These are phyloP conservation scores for Lodderomyces oxycetoniae DNA, from an alignment of 1,139 yeast genomes.

Conservation along the genomic window DNA sequence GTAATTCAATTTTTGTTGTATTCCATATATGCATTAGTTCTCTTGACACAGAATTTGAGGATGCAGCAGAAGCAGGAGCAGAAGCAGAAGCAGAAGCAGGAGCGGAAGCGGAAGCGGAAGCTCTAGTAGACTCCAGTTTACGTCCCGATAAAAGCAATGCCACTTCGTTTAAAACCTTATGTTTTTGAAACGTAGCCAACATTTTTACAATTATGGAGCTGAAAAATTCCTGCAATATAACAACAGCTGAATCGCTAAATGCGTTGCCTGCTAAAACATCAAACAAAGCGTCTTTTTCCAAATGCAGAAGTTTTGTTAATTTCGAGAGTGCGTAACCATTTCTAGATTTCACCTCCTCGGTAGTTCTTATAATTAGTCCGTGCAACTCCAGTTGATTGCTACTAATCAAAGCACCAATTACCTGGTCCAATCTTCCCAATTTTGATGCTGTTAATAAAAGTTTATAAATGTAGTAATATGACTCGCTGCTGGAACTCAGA, in stretches of 20 bases:
- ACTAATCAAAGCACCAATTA: slow-evolving; percentile 51
- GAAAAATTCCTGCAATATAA: slow-evolving; percentile 64
- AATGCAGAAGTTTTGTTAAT: slow-evolving; percentile 27
- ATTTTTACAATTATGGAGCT: slow-evolving; percentile 62
- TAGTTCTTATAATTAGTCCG: slow-evolving; percentile 53
- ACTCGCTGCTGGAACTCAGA: slow-evolving; percentile 34
- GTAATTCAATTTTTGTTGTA: slow-evolving; percentile 53
- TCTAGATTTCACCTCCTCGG: slow-evolving; percentile 59
- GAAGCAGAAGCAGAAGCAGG: slow-evolving; percentile 7
- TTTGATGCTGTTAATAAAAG: slow-evolving; percentile 56
- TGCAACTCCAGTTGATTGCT: slow-evolving; percentile 40
- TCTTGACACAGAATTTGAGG: slow-evolving; percentile 5
- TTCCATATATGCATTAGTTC: slow-evolving; percentile 47
- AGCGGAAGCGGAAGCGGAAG: too few relatives aligned
- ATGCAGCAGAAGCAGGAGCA: slow-evolving; percentile 7
- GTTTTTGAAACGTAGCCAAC: slow-evolving; percentile 64
- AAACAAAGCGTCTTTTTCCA: slow-evolving; percentile 22
- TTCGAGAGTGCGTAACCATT: slow-evolving; percentile 29
- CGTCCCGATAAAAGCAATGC: slow-evolving; percentile 23
- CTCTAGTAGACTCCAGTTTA: not conserved
- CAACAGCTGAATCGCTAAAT: slow-evolving; percentile 49
- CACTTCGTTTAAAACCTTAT: slow-evolving; percentile 60
- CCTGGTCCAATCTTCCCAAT: slow-evolving; percentile 59
- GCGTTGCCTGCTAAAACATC: slow-evolving; percentile 24
- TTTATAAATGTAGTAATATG: slow-evolving; percentile 53